Base-by-base conservation (phyloP, 164 flowering plant species). In the Chimonanthus salicifolius region DNA sequence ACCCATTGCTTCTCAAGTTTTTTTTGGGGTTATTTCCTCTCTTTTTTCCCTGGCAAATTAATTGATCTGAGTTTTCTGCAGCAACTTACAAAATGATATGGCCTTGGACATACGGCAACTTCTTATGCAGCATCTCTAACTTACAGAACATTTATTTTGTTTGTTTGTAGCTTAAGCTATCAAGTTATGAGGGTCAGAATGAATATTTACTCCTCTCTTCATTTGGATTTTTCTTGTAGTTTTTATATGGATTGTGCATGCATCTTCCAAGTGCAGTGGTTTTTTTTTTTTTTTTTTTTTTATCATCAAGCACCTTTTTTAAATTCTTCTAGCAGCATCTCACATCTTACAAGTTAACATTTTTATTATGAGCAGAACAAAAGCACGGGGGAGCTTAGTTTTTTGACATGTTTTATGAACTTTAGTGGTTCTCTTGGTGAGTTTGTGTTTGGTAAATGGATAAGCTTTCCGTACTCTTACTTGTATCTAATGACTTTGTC, bases 301-400 rank as follows among this genome's bases (percentile, higher is more conserved):
- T 20, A 20, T 20, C 21, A 7, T 7, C 54, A 68, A 47, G 47
- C 47, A 13, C 21, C 11, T 13, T 68, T 69, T 66, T 9, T 47
- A 58, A 9, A 13, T 15, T 67, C 44, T 71, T 7, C 15, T n/a
- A 62, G 72, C 69, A 54, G 58, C 20, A 9, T 16, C 48, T 66
- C 10, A 2, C 47, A n/a, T 43, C 49, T 68, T 47, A 68, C 2
- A 11, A 20, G 49, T 49, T 18, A 6, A 67, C n/a, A 68, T n/a
- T 3, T 68, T 7, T 70, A 16, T 68, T 54, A 47, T 80, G 74
- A 62, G 76, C 94, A 94, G 98, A 92, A 84, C 82, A 91, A 89
- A 78, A 91, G 97, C 78, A 94, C 98, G 0, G 98, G 98, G 62
- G 92, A 91, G 78, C 98, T 94, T 69, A 94, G 98, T 85, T 94